Conservation (phyloP, 352 stramenopile species). For the Hyaloperonospora arabidopsidis region DNA sequence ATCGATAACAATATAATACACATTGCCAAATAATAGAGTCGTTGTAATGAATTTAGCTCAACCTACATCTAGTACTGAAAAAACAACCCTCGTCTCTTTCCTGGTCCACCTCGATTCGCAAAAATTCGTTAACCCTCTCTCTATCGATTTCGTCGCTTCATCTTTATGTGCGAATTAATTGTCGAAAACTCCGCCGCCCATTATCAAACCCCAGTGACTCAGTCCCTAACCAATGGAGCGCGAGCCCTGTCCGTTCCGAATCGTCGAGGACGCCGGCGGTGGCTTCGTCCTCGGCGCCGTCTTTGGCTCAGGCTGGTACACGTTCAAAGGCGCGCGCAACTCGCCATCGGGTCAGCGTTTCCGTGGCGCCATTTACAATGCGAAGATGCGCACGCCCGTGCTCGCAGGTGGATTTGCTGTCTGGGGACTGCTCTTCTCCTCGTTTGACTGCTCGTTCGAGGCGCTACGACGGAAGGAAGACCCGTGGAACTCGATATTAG, state of each 20-base stretch:
- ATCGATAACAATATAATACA: no score
- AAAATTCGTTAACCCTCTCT: no score
- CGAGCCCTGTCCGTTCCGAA: slow-evolving; percentile 97
- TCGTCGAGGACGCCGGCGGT: slow-evolving; percentile 96
- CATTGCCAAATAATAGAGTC: no score
- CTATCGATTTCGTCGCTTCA: no score
- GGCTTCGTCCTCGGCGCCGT: slow-evolving; percentile 95
- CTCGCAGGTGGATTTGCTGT: slow-evolving; percentile 90
- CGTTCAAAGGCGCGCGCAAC: slow-evolving; percentile 92
- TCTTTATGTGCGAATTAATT: no score
- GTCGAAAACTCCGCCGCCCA: no score
- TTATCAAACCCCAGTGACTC: no score
- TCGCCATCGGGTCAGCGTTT: slow-evolving; percentile 88
- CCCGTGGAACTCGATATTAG: slow-evolving; percentile 99
- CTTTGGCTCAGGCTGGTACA: slow-evolving; percentile 95
- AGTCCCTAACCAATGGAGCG: slow-evolving; percentile 42
- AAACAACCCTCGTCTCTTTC: no score
- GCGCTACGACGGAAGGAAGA: slow-evolving; percentile 97
- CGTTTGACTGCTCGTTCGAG: slow-evolving; percentile 96
- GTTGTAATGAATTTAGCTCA: no score
- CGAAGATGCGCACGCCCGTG: slow-evolving; percentile 91
- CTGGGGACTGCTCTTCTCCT: slow-evolving; percentile 97
- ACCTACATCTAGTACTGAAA: no score
- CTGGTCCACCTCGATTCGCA: no score
- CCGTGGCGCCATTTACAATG: slow-evolving; percentile 87